phyloP scores from a whole-genome alignment of 2,329 filamentous ascomycete species.

The Coniella vitis region DNA sequence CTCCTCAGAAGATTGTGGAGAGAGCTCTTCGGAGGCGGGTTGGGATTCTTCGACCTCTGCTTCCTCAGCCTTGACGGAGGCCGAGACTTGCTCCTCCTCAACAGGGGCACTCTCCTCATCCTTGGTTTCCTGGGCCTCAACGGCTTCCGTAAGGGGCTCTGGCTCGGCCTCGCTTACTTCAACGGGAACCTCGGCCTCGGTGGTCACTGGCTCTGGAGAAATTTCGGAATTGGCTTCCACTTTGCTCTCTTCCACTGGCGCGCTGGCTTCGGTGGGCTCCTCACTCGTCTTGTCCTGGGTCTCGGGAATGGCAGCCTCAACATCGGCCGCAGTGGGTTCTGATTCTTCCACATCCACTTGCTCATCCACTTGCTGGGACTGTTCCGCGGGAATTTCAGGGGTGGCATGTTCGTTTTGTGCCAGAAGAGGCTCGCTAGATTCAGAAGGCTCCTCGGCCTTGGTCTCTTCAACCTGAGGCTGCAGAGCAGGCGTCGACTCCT shows the following conservation, averaged over 20 bases:
- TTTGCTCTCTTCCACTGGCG: neutral
- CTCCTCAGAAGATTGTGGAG: neutral
- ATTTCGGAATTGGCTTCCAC: neutral
- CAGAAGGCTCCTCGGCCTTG: neutral
- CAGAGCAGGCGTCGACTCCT: neutral
- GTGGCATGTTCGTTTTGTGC: neutral
- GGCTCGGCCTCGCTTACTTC: neutral
- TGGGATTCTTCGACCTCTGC: neutral
- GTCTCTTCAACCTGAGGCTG: conserved; percentile 1
- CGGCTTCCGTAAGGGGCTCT: neutral
- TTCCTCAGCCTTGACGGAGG: conserved; percentile 1
- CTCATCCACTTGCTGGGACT: neutral
- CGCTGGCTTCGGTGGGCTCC: neutral
- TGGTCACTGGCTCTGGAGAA: conserved; percentile 1
- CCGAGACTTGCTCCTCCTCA: conserved; percentile 5
- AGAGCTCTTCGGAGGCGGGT: neutral
- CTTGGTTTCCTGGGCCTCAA: neutral
- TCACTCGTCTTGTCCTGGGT: neutral
- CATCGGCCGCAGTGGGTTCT: neutral
- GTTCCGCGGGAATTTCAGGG: neutral
- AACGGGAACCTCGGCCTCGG: neutral
- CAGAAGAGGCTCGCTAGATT: neutral
- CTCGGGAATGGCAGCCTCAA: neutral
- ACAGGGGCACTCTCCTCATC: neutral
- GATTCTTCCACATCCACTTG: neutral